Evolutionary conservation across 129 eudicot genomes (phyloP).

Genomic region (Scalesia atractyloides): DNA sequence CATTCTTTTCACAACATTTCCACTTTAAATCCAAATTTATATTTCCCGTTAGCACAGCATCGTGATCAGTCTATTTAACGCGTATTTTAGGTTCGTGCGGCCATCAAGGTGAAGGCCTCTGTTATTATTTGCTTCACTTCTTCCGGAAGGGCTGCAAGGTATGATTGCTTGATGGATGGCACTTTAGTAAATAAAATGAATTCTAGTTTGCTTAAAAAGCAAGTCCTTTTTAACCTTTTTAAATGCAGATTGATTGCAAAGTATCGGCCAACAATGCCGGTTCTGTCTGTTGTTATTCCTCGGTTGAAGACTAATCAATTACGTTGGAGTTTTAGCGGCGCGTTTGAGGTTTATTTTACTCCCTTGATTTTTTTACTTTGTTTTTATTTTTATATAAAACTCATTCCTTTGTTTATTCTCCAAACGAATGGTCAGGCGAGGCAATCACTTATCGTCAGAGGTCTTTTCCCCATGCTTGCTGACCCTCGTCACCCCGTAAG

Average conservation of each 20-base stretch:
- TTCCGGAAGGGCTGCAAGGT: slow-evolving; percentile 83
- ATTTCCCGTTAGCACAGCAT: background rate
- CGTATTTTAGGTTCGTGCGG: slow-evolving; percentile 56
- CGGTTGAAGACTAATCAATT: slow-evolving; percentile 63
- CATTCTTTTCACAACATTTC: background rate
- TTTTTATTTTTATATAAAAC: background rate
- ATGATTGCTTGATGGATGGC: slow-evolving; percentile 2
- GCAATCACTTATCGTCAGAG: slow-evolving; percentile 90
- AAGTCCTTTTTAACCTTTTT: background rate
- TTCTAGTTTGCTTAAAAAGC: background rate
- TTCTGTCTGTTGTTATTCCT: slow-evolving; percentile 72
- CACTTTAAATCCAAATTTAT: background rate
- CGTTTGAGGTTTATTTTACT: slow-evolving; percentile 57
- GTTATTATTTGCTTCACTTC: slow-evolving; percentile 72
- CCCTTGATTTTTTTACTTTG: background rate
- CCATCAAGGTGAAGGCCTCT: slow-evolving; percentile 72
- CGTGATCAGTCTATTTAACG: slow-evolving; percentile 9
- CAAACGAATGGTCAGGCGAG: slow-evolving; percentile 61
- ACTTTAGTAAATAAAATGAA: background rate
- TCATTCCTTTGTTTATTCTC: background rate
- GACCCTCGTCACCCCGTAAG: slow-evolving; percentile 98
- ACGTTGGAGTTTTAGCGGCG: slow-evolving; percentile 70
- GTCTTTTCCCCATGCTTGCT: slow-evolving; percentile 96
- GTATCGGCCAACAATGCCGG: slow-evolving; percentile 82
- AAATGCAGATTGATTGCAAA: slow-evolving; percentile 65